A percentile compares a stretch with the other conserved stretches of the same genome.
phyloP scores from a whole-genome alignment of 805 yeast genomes.

The Schwanniomyces polymorphus region DNA sequence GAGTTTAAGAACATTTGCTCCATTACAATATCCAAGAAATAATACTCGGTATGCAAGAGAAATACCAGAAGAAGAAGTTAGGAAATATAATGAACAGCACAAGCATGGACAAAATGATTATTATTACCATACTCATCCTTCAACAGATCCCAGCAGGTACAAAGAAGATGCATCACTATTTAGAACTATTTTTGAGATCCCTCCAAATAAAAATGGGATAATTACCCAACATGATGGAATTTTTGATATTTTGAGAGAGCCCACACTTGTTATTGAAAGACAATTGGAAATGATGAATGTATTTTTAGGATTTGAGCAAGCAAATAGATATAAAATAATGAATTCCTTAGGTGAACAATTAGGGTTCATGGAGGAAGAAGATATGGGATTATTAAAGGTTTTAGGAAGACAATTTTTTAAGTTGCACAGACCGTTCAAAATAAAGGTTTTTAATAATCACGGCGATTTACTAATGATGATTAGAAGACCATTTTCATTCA shows the following conservation, averaged over 20 bases:
- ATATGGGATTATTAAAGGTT: conserved; percentile 63
- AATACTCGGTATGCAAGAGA: conserved; percentile 31
- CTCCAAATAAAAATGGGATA: conserved; percentile 49
- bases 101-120: conserved; percentile 13
- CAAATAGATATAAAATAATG: conserved; percentile 73
- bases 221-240: conserved; percentile 60
- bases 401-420: conserved; percentile 82
- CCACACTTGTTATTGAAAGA: conserved; percentile 84
- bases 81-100: conserved; percentile 14
- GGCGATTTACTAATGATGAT: conserved; percentile 66
- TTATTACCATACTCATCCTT: conserved; percentile 29
- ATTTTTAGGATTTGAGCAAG: conserved; percentile 87
- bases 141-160: conserved; percentile 19
- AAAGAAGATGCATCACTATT: conserved; percentile 25
- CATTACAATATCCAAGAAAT: conserved; percentile 5
- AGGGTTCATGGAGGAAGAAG: conserved; percentile 84
- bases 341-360: conserved; percentile 71
- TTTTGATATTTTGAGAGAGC: conserved; percentile 65
- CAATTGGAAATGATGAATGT: conserved; percentile 87
- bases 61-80: conserved; percentile 36
- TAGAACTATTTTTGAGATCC: conserved; percentile 31
- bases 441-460: conserved; percentile 65
- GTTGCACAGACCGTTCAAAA: conserved; percentile 82
- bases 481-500: conserved; percentile 79
- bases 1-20: neutral